Evolutionary conservation across 768 basidiomycete genomes (phyloP).

Genomic region (Erythrobasidium yunnanense): DNA sequence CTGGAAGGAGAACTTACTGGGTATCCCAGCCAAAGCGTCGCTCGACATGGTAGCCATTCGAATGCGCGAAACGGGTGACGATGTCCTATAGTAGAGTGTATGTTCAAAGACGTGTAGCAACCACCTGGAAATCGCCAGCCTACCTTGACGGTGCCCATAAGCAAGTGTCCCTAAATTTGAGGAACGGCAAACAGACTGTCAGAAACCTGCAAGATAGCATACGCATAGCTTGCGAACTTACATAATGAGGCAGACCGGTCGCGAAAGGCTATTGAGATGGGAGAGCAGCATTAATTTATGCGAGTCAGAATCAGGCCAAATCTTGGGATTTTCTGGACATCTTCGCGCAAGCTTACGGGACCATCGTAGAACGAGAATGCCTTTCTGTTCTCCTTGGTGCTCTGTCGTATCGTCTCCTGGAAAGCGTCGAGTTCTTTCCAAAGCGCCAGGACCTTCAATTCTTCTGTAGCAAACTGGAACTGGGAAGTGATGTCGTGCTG

Average conservation of each 20-base stretch:
- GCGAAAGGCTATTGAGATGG: not conserved
- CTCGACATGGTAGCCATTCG: slow-evolving; percentile 29
- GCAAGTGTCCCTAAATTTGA: slow-evolving; percentile 30
- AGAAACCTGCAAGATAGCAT: no score
- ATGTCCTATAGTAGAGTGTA: slow-evolving; percentile 13
- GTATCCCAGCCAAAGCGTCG: slow-evolving; percentile 27
- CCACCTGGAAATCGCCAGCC: slow-evolving; percentile 30
- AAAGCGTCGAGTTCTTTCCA: slow-evolving; percentile 65
- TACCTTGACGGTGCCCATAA: slow-evolving; percentile 74
- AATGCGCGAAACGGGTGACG: slow-evolving; percentile 30
- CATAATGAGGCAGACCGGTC: not conserved
- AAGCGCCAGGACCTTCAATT: slow-evolving; percentile 43
- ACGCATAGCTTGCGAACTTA: not conserved
- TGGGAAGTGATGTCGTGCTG: slow-evolving; percentile 29
- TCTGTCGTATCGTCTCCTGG: slow-evolving; percentile 80
- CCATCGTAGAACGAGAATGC: slow-evolving; percentile 94
- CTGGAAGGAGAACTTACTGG: not conserved
- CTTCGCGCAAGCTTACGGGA: no score
- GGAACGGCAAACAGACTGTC: no score
- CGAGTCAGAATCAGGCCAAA: no score
- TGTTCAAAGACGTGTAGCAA: not conserved
- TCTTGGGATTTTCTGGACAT: no score
- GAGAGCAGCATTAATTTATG: no score
- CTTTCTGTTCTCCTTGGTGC: slow-evolving; percentile 64
- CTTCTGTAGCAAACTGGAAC: slow-evolving; percentile 78